These are phyloP conservation scores for Alternaria sp. DNA, from an alignment of 2,329 filamentous ascomycete species.

Conservation along the genomic window DNA sequence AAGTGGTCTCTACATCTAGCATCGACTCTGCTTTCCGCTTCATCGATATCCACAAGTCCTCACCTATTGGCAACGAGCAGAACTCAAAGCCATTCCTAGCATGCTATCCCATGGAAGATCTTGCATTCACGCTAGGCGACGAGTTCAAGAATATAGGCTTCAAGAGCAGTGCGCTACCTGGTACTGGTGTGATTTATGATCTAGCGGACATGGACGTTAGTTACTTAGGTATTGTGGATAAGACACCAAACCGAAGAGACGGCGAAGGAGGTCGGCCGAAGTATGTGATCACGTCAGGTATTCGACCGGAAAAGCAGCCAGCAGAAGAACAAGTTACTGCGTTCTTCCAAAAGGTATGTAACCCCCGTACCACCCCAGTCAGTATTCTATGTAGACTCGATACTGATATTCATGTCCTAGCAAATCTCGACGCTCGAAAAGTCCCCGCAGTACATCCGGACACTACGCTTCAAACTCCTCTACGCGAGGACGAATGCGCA, in stretches of 20 bases:
- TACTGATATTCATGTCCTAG: background rate
- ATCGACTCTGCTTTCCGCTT: slow-evolving; percentile 46
- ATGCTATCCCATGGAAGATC: slow-evolving; percentile 47
- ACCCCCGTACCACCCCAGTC: too few species aligned
- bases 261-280: background rate
- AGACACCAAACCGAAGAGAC: slow-evolving; percentile 14
- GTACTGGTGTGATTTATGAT: slow-evolving; percentile 34
- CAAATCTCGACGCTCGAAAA: slow-evolving; percentile 22
- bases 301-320: slow-evolving; percentile 20
- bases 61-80: slow-evolving; percentile 6
- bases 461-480: slow-evolving; percentile 29
- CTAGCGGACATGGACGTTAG: slow-evolving; percentile 40
- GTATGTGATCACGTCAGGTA: slow-evolving; percentile 24
- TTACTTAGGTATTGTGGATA: slow-evolving; percentile 26
- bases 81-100: slow-evolving; percentile 45
- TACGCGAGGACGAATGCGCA: slow-evolving; percentile 41
- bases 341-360: slow-evolving; percentile 20
- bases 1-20: slow-evolving; percentile 44
- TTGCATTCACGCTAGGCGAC: slow-evolving; percentile 43
- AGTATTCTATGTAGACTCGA: too few species aligned
- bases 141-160: slow-evolving; percentile 47
- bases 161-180: slow-evolving; percentile 40
- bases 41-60: slow-evolving; percentile 32
- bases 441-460: slow-evolving; percentile 28
- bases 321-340: slow-evolving; percentile 18